Evolutionary conservation across 31 red algal genomes (phyloP), one percentile per base, ranked within the genome.

Genomic region (Porphyra umbilicalis): DNA sequence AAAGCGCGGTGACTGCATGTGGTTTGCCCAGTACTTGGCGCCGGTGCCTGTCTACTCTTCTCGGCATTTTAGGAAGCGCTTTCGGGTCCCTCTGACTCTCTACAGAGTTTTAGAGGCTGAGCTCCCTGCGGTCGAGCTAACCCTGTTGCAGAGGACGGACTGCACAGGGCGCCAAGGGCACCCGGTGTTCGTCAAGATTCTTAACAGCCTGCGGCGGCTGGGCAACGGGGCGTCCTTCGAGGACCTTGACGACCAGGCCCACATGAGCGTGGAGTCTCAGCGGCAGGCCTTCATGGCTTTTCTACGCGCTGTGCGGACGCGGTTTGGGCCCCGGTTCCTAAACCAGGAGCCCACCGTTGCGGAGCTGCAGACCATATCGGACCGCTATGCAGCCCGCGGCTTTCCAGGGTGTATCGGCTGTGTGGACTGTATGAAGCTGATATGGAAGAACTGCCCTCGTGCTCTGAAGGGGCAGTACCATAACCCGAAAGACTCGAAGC

Each of bases 401-500:
- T 40, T 40, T 40, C 39, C 39, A 9, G 39, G 39, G 20, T 86
- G 35, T 86, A 75, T 81, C 35, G 67, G 78, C 33, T 81, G 38
- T 36, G 25, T 87, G 16, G 84, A 81, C 20, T 86, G 84, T 33
- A 86, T 86, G 35, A 25, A 81, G 8, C 6, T 85, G 7, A 9
- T 37, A 20, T 85, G 83, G 75, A 85, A 85, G 75, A 86, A 86
- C 76, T 86, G 84, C 38, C 79, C 1, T 35, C 33, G 36, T 31
- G 85, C 30, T 35, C 68, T 87, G 11, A 87, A 87, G 33, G 32
- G 2, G 0, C 84, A 86, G 84, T 86, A 79, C 36, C 31, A 79
- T 7, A 89, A 84, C 42, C 82, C 87, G 25, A 83, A 83, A n/a
- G 80, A 78, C 33, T 80, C 81, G 30, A 89, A 84, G 76, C 33